phyloP scores from a whole-genome alignment of 331 rosid genomes.

The Malus hybrid region DNA sequence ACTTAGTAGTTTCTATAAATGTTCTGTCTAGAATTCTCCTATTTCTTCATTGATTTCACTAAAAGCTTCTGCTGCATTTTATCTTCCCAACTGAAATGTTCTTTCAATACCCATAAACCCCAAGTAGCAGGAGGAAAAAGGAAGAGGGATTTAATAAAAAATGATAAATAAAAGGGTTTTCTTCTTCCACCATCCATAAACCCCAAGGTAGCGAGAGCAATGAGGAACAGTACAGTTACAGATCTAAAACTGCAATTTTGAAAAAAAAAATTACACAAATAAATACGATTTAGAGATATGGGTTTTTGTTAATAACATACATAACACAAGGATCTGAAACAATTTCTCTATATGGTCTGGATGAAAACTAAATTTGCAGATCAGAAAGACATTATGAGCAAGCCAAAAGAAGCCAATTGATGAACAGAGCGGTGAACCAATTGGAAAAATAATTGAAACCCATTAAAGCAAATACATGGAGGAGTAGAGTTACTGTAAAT shows the following conservation, averaged over 20 bases:
- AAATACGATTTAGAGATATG: not conserved
- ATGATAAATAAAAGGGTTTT: not conserved
- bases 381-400: not conserved
- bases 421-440: not conserved
- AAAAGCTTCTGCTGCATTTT: not conserved
- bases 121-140: not conserved
- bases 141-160: not conserved
- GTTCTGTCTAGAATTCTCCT: not conserved
- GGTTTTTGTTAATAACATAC: not conserved
- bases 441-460: not conserved
- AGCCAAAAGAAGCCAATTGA: not conserved
- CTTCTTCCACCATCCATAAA: not conserved
- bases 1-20: too few relatives aligned
- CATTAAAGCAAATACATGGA: not conserved
- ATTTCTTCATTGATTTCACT: not conserved
- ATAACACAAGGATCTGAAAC: not conserved
- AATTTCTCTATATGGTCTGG: not conserved
- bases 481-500: not conserved
- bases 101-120: not conserved
- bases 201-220: not conserved
- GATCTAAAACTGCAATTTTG: conserved; percentile 6
- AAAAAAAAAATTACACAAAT: not conserved
- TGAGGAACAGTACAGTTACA: not conserved
- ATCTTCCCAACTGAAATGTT: not conserved
- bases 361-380: not conserved